Evolutionary conservation across 2,329 filamentous ascomycete species (phyloP), one percentile per base, ranked within the genome.

Genomic region (Hypoxylon sp.): DNA sequence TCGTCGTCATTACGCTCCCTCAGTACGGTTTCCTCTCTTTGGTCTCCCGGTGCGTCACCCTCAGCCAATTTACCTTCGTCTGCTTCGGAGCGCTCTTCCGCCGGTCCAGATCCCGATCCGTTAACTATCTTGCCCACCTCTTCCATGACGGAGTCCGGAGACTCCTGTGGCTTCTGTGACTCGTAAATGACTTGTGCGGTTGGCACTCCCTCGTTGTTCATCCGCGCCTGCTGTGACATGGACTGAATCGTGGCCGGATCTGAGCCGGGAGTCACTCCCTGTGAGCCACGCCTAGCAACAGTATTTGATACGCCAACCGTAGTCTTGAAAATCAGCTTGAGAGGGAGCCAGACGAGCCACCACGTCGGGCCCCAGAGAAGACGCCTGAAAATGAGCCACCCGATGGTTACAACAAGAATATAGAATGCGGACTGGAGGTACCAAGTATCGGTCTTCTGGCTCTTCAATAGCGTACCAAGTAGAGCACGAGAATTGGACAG

Each of bases 391-490:
- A 97, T 76, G 6, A 99, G 84, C 96, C 96, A 99, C 28, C 82
- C 84, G 42, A 94, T 88, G 0, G 93, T 97, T 4, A 81, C 86
- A 20, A 91, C 74, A 14, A 98, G 85, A 71, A 97, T 84, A 76
- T 94, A 96, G 70, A 98, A 89, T 1, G 94, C 89, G 36, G 92
- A 96, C 79, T 96, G 91, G 32, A 99, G 86, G 77, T 99, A 99
- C 96, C 96, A 99, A 2, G 94, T 97, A 76, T 99, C 96, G 70
- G 91, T 96, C 84, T 99, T 99, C 76, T 96, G 93, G 68, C 92
- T 96, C 65, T 88, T 88, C 48, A 98, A 81, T 46, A 99, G 82
- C 16, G 92, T 93, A 5, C 88, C 88, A 6, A 97, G 86, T 16
- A 99, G 82, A 58, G 89, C 89, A 69, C 87, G 86, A 46, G 92